Evolutionary conservation across 108 stramenopile genomes (phyloP), one percentile per base, ranked within the genome.

Genomic region (Fistulifera pelliculosa): DNA sequence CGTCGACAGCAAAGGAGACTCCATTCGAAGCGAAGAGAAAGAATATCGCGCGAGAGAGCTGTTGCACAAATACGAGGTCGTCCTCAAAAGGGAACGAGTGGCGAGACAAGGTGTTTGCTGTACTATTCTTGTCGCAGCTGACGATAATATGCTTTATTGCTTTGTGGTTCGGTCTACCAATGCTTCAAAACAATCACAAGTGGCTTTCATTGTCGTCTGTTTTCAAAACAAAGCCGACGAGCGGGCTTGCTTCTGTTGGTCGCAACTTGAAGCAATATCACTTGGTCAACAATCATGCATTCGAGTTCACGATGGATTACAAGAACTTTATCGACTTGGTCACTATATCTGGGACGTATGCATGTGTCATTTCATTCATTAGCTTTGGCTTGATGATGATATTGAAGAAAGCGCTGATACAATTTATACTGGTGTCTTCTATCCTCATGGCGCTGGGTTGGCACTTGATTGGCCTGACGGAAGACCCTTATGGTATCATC

Each of bases 301-400:
- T 45, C 6, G 44, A 19, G 44, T 75, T 75, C 38, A 57, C 59
- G 40, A 61, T 77, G 24, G 71, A 77, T 60, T 45, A 5, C 11
- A 45, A 49, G 15, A 77, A 64, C 56, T 68, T 71, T 12, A 18
- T 77, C 38, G 43, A 41, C 17, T 28, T 77, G 1, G 22, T 56
- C 8, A 42, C 49, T 38, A 58, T 69, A 35, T 50, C 71, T 0
- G 76, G 71, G 38, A 41, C 66, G 15, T 77, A 73, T 45, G 72
- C 71, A 12, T 28, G 17, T 25, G 21, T 68, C 12, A 44, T 66
- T 15, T 54, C 68, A 35, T 57, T 59, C 28, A 38, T 73, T 11
- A 69, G 50, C 16, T 56, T 73, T 47, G 69, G 71, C 5, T 65
- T 77, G 18, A 73, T 77, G 69, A 50, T 77, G 15, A 69, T 72